Percentiles rank a stretch among this genome's conserved stretches.
These are phyloP conservation scores for Pleurotus sapidus DNA, from an alignment of 768 basidiomycete genomes.

Conservation along the genomic window DNA sequence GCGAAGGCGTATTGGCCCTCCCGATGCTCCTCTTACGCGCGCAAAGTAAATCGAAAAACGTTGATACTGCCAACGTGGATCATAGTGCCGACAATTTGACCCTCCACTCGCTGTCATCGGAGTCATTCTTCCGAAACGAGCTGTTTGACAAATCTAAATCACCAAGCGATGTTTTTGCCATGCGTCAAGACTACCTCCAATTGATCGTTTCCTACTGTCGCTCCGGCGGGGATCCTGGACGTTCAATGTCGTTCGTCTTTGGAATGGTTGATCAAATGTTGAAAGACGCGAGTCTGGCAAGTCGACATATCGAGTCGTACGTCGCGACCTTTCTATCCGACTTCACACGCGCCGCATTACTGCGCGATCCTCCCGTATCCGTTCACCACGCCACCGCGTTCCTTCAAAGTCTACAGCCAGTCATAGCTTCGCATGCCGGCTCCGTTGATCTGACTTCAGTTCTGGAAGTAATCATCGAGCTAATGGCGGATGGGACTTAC, in stretches of 20 bases:
- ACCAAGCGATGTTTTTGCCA: slow-evolving; percentile 51
- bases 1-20: slow-evolving; percentile 69
- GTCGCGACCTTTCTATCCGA: slow-evolving; percentile 53
- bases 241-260: background rate
- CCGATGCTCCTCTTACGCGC: slow-evolving; percentile 50
- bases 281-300: background rate
- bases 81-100: slow-evolving; percentile 23
- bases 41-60: slow-evolving; percentile 39
- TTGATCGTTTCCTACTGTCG: slow-evolving; percentile 47
- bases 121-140: slow-evolving; percentile 28
- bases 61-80: slow-evolving; percentile 28
- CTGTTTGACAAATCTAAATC: slow-evolving; percentile 40
- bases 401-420: slow-evolving; percentile 51
- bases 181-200: slow-evolving; percentile 65
- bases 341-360: slow-evolving; percentile 46
- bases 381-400: slow-evolving; percentile 50
- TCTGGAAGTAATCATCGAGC: slow-evolving; percentile 45
- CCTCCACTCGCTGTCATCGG: slow-evolving; percentile 19
- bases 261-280: slow-evolving; percentile 2
- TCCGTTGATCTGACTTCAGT: slow-evolving; percentile 57
- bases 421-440: slow-evolving; percentile 48
- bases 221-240: slow-evolving; percentile 38
- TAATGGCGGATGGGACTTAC: slow-evolving; percentile 44
- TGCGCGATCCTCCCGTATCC: slow-evolving; percentile 39
- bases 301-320: slow-evolving; percentile 6